Evolutionary conservation across 2,329 filamentous ascomycete genomes (phyloP), one percentile per base, ranked within the genome.

Genomic region (Berkeleyomyces basicola): DNA sequence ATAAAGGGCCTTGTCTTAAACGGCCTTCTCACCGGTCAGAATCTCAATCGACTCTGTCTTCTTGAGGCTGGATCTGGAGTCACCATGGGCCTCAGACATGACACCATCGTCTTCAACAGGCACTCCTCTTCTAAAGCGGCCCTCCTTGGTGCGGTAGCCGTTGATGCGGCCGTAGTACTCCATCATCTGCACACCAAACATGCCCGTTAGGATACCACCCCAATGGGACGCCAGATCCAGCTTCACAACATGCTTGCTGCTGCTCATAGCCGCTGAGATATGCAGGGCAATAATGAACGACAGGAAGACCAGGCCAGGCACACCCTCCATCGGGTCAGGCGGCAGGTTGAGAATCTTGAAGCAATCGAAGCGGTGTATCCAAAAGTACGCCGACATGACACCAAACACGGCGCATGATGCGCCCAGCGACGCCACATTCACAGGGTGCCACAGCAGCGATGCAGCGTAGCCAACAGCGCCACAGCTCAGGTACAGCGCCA

Each of bases 391-490:
- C 1, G 78, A 78, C 6, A 80, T 70, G 31, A 88, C 69, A 31
- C 85, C 86, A 66, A 82, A 78, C 4, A 85, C 74, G 43, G 81
- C 82, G 9, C 82, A 85, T 5, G 84, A 87, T 1, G 84, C 83
- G n/a, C 87, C 87, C 7, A 87, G 74, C 1, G 81, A 80, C 44
- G 83, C 76, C 61, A 75, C 72, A 10, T 72, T 69, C 58, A 82
- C 68, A 57, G 80, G 78, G 63, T 79, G 75, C 57, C 72, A 71
- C 37, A 74, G 68, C 64, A 90, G 74, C 53, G 81, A 82, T n/a
- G 77, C 74, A 65, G 84, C 78, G 64, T 81, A 82, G 7, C 81
- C 82, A 1, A 82, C 51, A 1, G 77, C 75, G 61, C 85, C 86
- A 5, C 78, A 78, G 6, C 78, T 74, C 40, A 86, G 66, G 71